Percentiles rank a stretch among this genome's conserved stretches.
Evolutionary conservation across 257 asterid species (phyloP).

Genomic region (Jasminum sambac): DNA sequence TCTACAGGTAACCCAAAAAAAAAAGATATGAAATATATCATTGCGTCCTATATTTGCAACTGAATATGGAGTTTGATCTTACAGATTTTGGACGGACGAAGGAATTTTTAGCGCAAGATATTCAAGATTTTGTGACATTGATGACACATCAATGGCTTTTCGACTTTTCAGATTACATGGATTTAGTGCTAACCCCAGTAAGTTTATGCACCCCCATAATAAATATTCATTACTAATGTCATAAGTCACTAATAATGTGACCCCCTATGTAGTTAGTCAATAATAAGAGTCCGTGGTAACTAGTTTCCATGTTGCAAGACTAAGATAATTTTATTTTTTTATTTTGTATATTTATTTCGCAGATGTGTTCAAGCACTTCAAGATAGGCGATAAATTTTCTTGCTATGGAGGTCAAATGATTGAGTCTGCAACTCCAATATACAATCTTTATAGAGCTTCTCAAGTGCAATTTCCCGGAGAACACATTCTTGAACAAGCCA

Average conservation of each 20-base stretch:
- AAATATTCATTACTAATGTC: too few relatives aligned
- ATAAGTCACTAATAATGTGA: too few relatives aligned
- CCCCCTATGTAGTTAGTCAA: too few relatives aligned
- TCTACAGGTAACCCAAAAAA: conserved; percentile 30
- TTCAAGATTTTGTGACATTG: conserved; percentile 38
- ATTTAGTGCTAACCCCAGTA: conserved; percentile 39
- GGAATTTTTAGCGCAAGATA: conserved; percentile 51
- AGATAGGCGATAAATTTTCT: conserved; percentile 34
- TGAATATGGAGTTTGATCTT: background rate
- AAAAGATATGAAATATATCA: background rate
- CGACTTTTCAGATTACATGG: conserved; percentile 55
- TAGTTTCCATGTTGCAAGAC: too few relatives aligned
- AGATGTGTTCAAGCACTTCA: conserved; percentile 50
- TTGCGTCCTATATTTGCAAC: background rate
- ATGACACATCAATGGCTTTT: conserved; percentile 54
- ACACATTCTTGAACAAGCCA: conserved; percentile 47
- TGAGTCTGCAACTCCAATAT: conserved; percentile 44
- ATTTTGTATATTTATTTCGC: conserved; percentile 5
- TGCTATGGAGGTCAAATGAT: conserved; percentile 47
- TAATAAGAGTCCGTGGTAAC: too few relatives aligned
- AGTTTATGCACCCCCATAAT: background rate
- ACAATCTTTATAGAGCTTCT: conserved; percentile 49
- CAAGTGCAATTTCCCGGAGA: conserved; percentile 54
- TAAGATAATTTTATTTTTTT: too few relatives aligned
- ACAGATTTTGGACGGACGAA: conserved; percentile 43